A percentile compares a stretch with the other conserved stretches of the same genome.
These are phyloP conservation scores for Neonectria sp. DNA, from an alignment of 2,329 filamentous ascomycete genomes.

Conservation along the genomic window DNA sequence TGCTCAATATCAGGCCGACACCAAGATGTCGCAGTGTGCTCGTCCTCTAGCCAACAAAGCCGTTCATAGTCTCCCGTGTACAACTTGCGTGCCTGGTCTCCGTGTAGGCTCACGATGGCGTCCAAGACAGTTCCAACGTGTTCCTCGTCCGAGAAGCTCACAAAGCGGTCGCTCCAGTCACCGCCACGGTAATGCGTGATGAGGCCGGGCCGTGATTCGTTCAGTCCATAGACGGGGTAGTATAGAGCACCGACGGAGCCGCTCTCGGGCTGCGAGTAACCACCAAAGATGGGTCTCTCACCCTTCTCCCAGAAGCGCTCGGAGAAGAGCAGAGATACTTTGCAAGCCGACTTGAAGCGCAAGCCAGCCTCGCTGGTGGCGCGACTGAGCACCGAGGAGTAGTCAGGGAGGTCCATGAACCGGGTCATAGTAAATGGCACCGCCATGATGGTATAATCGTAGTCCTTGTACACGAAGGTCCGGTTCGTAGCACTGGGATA, in stretches of 20 bases:
- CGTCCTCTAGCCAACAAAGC: constrained; percentile 29
- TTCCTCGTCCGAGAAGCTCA: constrained; percentile 53
- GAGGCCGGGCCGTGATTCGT: no score
- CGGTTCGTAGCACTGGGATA: constrained; percentile 63
- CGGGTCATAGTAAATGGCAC: constrained; percentile 76
- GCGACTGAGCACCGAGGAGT: constrained; percentile 20
- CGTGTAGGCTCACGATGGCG: constrained; percentile 26
- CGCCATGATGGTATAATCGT: constrained; percentile 78
- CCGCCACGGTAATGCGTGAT: no score
- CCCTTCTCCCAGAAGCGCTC: constrained; percentile 73
- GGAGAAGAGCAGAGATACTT: constrained; percentile 61
- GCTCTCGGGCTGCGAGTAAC: constrained; percentile 61
- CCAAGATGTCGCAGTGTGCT: constrained; percentile 63
- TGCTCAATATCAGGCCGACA: constrained; percentile 72
- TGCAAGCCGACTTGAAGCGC: constrained; percentile 59
- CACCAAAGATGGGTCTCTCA: constrained; percentile 72
- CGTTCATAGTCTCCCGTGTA: constrained; percentile 30
- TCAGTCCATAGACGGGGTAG: no score
- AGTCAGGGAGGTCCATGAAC: constrained; percentile 69
- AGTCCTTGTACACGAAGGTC: constrained; percentile 56
- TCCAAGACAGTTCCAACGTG: constrained; percentile 23
- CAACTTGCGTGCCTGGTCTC: constrained; percentile 6
- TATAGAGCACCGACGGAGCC: no score
- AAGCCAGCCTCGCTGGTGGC: constrained; percentile 4
- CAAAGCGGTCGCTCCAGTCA: no score